These are phyloP conservation scores for Colletotrichum horii DNA, from an alignment of 2,329 filamentous ascomycete species.

Conservation along the genomic window DNA sequence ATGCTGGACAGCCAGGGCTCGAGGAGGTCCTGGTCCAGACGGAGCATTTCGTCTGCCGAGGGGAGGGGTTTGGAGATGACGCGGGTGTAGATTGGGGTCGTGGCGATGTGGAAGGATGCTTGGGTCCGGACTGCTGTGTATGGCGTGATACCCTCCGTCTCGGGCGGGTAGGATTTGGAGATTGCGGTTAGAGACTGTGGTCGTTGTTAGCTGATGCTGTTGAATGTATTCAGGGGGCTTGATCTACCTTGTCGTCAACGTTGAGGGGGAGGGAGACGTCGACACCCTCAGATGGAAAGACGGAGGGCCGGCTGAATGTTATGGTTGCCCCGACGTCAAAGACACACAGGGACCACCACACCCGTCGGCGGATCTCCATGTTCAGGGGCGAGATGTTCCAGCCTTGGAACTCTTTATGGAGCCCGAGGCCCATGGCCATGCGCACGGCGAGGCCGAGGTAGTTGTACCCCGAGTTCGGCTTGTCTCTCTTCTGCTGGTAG, in stretches of 20 bases:
- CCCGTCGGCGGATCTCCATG: slow-evolving; percentile 39
- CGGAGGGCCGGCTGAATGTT: slow-evolving; percentile 36
- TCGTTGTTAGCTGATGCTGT: not conserved
- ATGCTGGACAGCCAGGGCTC: slow-evolving; percentile 40
- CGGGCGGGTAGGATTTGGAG: slow-evolving; percentile 34
- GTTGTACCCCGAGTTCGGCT: slow-evolving; percentile 56
- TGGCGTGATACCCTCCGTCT: slow-evolving; percentile 43
- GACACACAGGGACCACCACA: slow-evolving; percentile 44
- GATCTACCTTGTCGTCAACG: slow-evolving; percentile 27
- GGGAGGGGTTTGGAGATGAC: slow-evolving; percentile 50
- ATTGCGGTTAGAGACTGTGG: slow-evolving; percentile 33
- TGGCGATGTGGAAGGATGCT: slow-evolving; percentile 48
- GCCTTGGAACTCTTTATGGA: slow-evolving; percentile 48
- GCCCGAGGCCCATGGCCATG: slow-evolving; percentile 53
- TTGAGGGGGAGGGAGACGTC: slow-evolving; percentile 39
- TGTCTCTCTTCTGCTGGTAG: slow-evolving; percentile 50
- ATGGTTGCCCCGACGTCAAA: slow-evolving; percentile 51
- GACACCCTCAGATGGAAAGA: slow-evolving; percentile 20
- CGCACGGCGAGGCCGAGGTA: slow-evolving; percentile 51
- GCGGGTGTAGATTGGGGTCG: slow-evolving; percentile 47
- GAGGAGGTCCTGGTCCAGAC: slow-evolving; percentile 42
- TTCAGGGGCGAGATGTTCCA: slow-evolving; percentile 34
- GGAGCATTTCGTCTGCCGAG: slow-evolving; percentile 43
- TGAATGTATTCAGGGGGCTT: fast-evolving
- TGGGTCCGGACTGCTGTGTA: slow-evolving; percentile 49